Conservation (phyloP, 805 yeast genomes). For the Vanderwaltozyma verrucispora region DNA sequence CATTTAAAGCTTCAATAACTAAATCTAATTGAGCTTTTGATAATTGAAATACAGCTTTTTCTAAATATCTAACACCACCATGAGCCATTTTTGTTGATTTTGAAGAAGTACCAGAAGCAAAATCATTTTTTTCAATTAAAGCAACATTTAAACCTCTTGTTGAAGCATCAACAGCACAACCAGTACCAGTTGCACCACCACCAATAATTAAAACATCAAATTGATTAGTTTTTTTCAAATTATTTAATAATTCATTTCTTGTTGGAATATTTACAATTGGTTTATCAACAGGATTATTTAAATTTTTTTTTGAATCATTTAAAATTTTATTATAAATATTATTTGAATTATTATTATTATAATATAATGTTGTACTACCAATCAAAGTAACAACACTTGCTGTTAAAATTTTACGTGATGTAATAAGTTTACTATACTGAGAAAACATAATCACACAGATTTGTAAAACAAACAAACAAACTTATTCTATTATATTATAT, state of each 20-base stretch:
- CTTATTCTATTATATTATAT: too few species aligned
- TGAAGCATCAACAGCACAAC: slow-evolving; percentile 84
- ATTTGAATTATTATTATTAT: background rate
- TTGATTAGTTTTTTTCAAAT: slow-evolving; percentile 37
- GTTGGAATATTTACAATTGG: slow-evolving; percentile 30
- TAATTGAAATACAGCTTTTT: slow-evolving; percentile 86
- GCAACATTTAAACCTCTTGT: slow-evolving; percentile 87
- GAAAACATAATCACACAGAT: slow-evolving; percentile 4
- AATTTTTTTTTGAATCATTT: background rate
- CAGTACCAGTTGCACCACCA: slow-evolving; percentile 95
- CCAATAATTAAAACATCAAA: slow-evolving; percentile 85
- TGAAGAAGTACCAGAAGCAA: slow-evolving; percentile 87
- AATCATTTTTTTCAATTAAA: slow-evolving; percentile 77
- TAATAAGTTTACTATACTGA: background rate
- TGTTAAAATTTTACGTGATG: background rate
- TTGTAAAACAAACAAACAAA: too few species aligned
- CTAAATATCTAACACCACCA: slow-evolving; percentile 93
- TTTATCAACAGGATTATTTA: slow-evolving; percentile 8
- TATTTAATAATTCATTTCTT: slow-evolving; percentile 41
- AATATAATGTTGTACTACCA: background rate
- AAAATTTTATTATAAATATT: background rate
- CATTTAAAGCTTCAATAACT: slow-evolving; percentile 82
- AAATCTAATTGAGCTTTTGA: slow-evolving; percentile 83
- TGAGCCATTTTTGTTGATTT: slow-evolving; percentile 95
- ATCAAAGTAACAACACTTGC: slow-evolving; percentile 10